Conservation (phyloP, 106 monocot genomes). For the Apostasia ramifera region DNA sequence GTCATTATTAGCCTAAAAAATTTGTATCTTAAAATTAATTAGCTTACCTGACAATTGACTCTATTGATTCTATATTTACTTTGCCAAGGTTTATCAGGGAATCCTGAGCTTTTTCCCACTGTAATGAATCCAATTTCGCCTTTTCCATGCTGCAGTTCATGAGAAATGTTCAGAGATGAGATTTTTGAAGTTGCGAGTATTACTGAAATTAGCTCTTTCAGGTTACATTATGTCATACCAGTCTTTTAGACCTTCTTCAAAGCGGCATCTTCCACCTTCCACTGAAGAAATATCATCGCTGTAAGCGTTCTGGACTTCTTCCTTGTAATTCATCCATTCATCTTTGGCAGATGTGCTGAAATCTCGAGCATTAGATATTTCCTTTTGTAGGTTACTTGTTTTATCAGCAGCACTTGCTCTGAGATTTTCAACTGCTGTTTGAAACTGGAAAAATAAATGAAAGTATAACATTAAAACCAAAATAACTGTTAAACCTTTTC, state of each 20-base stretch:
- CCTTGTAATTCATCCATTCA: constrained; percentile 49
- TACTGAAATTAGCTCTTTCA: background rate
- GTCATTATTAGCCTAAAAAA: background rate
- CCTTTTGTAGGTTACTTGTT: constrained; percentile 46
- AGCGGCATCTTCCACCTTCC: constrained; percentile 33
- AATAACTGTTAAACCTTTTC: background rate
- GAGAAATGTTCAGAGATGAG: background rate
- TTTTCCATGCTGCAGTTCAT: constrained; percentile 37
- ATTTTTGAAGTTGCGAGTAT: background rate
- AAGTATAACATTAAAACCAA: background rate
- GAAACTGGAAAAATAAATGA: constrained; percentile 34
- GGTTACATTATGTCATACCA: constrained; percentile 30
- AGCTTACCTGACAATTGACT: constrained; percentile 49
- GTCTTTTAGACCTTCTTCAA: constrained; percentile 45
- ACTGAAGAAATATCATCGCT: constrained; percentile 41
- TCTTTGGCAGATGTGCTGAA: constrained; percentile 48
- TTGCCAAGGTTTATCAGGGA: constrained; percentile 48
- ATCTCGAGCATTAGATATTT: constrained; percentile 41
- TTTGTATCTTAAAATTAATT: background rate
- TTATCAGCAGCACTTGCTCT: constrained; percentile 40
- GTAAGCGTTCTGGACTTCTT: constrained; percentile 54
- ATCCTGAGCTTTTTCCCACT: constrained; percentile 66
- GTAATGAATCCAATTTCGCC: constrained; percentile 43
- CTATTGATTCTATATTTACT: constrained; percentile 41
- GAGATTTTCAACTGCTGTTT: constrained; percentile 53